Base-by-base conservation (phyloP, 768 basidiomycete genomes). In the Obba rivulosa region DNA sequence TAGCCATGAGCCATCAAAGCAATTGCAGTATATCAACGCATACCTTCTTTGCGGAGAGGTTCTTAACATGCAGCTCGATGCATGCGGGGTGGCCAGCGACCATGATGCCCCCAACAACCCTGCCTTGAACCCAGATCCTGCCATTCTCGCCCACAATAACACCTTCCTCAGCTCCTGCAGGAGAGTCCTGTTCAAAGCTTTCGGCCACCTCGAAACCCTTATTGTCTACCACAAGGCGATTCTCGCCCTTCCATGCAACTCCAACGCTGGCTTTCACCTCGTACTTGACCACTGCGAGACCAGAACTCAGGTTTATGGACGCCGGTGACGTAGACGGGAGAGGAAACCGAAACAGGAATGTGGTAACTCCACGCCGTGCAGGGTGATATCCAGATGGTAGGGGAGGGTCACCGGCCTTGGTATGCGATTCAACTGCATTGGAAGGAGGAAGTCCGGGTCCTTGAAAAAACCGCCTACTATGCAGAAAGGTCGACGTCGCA, bases 361-460 rank as follows among this genome's bases (percentile, higher is more conserved):
- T 86, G 0, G 87, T 86, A 31, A 74, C 70, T 0, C 89, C 89
- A 38, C 80, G 78, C n/a, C 83, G 79, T 7, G 87, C 90, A 50
- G 80, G 79, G 61, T 82, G 74, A 60, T 90, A 83, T 44, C 80
- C 66, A 0, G 74, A 69, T 0, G 87, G 87, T 3, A 92, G 65
- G 0, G 73, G 74, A 1, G 78, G 74, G 49, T 82, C 79, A 1
- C 76, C 83, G 14, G 78, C 73, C 4, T 68, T 60, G 2, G 82
- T 76, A 60, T 83, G 74, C 1, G 79, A 73, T 47, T 83, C 73
- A 0, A 92, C 87, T 2, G 90, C 85, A 61, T 92, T 92, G 10
- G 89, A 91, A 8, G 87, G 87, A 0, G 89, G 90, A 7, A 91
- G 69, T 16, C 81, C 82, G 2, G 85, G 85, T 2, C 88, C 89